Conservation (phyloP, 805 yeast species). For the Suhomyces sp. region DNA sequence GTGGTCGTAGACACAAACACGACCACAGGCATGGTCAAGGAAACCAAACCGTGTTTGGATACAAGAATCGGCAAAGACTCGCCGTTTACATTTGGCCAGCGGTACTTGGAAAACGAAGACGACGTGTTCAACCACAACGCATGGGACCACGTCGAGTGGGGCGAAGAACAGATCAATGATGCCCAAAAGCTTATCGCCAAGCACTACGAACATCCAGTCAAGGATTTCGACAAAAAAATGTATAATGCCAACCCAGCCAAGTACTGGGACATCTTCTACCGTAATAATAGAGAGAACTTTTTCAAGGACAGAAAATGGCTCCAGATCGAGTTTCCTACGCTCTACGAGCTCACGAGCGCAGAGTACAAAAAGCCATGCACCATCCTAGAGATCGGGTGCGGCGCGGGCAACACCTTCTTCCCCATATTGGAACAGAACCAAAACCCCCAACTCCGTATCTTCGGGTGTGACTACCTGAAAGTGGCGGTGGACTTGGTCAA, state of each 20-base stretch:
- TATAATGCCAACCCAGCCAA: constrained; percentile 86
- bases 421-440: constrained; percentile 83
- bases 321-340: constrained; percentile 85
- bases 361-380: constrained; percentile 66
- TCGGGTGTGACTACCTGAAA: constrained; percentile 87
- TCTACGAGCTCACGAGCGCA: constrained; percentile 70
- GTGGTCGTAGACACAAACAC: background rate
- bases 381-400: constrained; percentile 93
- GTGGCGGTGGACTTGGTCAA: constrained; percentile 87
- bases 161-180: constrained; percentile 74
- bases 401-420: constrained; percentile 95
- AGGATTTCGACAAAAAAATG: constrained; percentile 74
- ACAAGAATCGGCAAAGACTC: constrained; percentile 76
- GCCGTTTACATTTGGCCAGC: constrained; percentile 91
- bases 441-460: constrained; percentile 68
- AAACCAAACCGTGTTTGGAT: constrained; percentile 32
- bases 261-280: constrained; percentile 93
- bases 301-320: constrained; percentile 97
- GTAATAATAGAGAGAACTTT: constrained; percentile 86
- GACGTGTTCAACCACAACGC: constrained; percentile 94
- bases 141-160: constrained; percentile 98
- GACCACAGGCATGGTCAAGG: constrained; percentile 9
- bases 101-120: constrained; percentile 65
- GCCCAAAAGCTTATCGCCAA: constrained; percentile 72
- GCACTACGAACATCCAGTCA: constrained; percentile 82